phyloP scores from a whole-genome alignment of 371 early-diverging fungal genomes.

The Syncephalastrum monosporum region DNA sequence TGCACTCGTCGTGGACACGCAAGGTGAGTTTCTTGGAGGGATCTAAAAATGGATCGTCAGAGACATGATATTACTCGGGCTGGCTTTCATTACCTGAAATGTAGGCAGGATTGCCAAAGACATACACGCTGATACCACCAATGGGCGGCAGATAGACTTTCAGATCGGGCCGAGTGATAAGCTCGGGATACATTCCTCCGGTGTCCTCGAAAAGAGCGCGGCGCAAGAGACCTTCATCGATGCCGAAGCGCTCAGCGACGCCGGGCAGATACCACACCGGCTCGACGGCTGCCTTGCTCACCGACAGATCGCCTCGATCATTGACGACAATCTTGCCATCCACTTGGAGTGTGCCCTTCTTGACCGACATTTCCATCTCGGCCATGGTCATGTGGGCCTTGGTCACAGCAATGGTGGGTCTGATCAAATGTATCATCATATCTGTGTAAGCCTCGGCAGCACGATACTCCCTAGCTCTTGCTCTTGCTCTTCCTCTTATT shows the following conservation, averaged over 20 bases:
- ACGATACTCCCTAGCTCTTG: no score
- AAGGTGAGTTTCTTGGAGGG: slow-evolving; percentile 83
- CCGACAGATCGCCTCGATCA: slow-evolving; percentile 80
- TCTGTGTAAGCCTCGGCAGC: not conserved
- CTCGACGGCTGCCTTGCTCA: slow-evolving; percentile 92
- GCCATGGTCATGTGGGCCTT: slow-evolving; percentile 93
- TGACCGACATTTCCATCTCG: slow-evolving; percentile 83
- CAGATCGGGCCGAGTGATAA: slow-evolving; percentile 92
- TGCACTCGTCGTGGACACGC: slow-evolving; percentile 93
- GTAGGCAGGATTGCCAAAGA: slow-evolving; percentile 86
- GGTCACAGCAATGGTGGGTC: slow-evolving; percentile 93
- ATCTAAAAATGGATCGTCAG: slow-evolving; percentile 38
- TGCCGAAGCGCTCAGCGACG: slow-evolving; percentile 87
- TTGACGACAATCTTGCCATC: slow-evolving; percentile 87
- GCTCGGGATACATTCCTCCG: slow-evolving; percentile 95
- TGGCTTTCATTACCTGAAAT: slow-evolving; percentile 50
- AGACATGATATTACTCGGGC: not conserved
- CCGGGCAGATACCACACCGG: slow-evolving; percentile 98
- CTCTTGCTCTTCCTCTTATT: no score
- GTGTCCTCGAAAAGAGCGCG: slow-evolving; percentile 83
- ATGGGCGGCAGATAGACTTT: slow-evolving; percentile 95
- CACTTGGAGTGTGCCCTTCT: slow-evolving; percentile 59
- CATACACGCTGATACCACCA: slow-evolving; percentile 91
- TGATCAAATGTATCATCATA: slow-evolving; percentile 6
- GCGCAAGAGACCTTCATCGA: slow-evolving; percentile 82